Conservation (phyloP, 2,329 filamentous ascomycete species). For the Escovopsis sp. region DNA sequence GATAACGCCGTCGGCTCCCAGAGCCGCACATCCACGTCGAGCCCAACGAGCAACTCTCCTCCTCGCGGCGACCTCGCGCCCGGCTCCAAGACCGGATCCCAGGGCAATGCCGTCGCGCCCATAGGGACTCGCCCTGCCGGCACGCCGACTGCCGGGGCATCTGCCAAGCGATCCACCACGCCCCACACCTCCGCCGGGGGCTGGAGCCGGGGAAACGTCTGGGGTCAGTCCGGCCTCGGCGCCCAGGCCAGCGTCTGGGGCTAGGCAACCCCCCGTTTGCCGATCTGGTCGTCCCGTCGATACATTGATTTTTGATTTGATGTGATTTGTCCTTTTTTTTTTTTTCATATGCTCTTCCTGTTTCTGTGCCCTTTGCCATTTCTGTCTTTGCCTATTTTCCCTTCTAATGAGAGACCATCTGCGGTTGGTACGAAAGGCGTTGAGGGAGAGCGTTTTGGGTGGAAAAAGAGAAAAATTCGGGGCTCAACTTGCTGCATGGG, state of each 20-base stretch:
- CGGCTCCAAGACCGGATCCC: conserved; percentile 36
- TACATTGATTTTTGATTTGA: neutral
- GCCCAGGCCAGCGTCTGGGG: conserved; percentile 93
- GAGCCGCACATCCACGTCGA: conserved; percentile 72
- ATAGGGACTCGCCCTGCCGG: conserved; percentile 78
- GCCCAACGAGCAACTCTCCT: conserved; percentile 63
- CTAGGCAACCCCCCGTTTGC: conserved; percentile 26
- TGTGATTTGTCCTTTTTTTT: neutral
- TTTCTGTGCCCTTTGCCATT: too few relatives aligned
- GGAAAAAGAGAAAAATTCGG: neutral
- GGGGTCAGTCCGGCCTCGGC: conserved; percentile 70
- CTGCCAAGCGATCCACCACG: conserved; percentile 70
- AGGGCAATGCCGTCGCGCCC: conserved; percentile 60
- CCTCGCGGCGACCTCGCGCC: conserved; percentile 45
- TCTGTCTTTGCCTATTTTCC: too few relatives aligned
- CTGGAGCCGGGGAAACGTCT: conserved; percentile 74
- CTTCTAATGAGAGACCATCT: too few relatives aligned
- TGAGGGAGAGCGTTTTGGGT: neutral
- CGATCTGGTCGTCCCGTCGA: neutral
- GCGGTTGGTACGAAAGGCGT: neutral
- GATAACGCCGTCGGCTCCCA: conserved; percentile 41
- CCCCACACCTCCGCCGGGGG: conserved; percentile 77
- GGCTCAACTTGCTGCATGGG: conserved; percentile 11
- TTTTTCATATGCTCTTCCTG: neutral
- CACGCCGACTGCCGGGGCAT: conserved; percentile 32